Percentiles rank a stretch among this genome's conserved stretches.
Conservation (phyloP, 352 stramenopile genomes). For the Pelagophyceae sp. region DNA sequence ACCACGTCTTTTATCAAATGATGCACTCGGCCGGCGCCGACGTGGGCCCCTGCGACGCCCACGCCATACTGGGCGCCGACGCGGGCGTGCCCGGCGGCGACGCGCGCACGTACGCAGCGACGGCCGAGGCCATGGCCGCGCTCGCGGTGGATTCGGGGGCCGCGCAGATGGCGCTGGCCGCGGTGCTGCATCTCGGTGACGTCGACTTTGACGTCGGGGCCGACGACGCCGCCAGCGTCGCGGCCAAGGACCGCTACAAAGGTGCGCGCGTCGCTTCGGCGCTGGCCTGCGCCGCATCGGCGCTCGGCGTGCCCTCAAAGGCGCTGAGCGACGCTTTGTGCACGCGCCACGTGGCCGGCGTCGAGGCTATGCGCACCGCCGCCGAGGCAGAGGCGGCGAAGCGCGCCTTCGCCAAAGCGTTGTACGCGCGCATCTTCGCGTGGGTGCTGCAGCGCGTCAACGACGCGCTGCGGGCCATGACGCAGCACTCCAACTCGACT, state of each 20-base stretch:
- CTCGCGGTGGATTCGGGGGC: not conserved
- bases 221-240: not conserved
- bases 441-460: constrained; percentile 89
- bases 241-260: not conserved
- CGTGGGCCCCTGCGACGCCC: not conserved
- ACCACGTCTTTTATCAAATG: constrained; percentile 88
- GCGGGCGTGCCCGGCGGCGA: constrained; percentile 31
- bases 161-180: not conserved
- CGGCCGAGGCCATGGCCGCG: not conserved
- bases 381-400: constrained; percentile 31
- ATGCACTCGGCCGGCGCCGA: constrained; percentile 63
- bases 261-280: not conserved
- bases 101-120: not conserved
- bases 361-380: constrained; percentile 37
- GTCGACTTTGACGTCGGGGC: not conserved
- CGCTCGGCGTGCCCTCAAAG: not conserved
- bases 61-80: constrained; percentile 21
- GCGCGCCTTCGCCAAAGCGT: constrained; percentile 83
- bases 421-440: constrained; percentile 85
- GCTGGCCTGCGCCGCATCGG: not conserved
- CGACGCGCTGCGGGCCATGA: constrained; percentile 38
- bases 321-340: not conserved
- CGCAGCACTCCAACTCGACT: constrained; percentile 25
- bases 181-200: constrained; percentile 8
- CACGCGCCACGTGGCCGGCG: not conserved